phyloP scores from a whole-genome alignment of 306 rosid genomes.

The Spatholobus suberectus region DNA sequence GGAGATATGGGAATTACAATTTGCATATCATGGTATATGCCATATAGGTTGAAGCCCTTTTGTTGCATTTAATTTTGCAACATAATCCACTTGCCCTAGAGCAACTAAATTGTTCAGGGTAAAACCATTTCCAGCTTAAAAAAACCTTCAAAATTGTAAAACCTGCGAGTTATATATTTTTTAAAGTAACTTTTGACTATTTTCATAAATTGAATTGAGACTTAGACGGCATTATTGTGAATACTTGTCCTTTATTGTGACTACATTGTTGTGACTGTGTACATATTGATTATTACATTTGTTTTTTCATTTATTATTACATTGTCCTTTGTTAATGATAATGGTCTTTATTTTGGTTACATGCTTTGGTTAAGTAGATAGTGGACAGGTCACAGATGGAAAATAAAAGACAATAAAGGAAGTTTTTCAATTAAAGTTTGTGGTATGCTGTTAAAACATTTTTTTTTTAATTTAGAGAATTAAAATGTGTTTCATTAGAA shows the following conservation, averaged over 20 bases:
- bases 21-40: slow-evolving; percentile 24
- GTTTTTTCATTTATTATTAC: not conserved
- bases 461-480: not conserved
- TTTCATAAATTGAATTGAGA: not conserved
- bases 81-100: not conserved
- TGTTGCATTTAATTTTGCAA: not conserved
- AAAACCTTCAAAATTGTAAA: not conserved
- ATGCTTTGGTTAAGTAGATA: not conserved
- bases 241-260: not conserved
- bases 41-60: not conserved
- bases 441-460: not conserved
- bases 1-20: slow-evolving; percentile 4
- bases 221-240: not conserved
- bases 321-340: not conserved
- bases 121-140: not conserved
- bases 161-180: not conserved
- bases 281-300: not conserved
- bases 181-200: not conserved
- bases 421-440: not conserved
- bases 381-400: not conserved
- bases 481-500: not conserved
- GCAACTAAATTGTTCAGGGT: not conserved
- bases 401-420: not conserved
- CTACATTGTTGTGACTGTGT: not conserved
- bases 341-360: not conserved